Percentiles rank a stretch among this genome's conserved stretches.
These are phyloP conservation scores for Scedosporium aurantiacum DNA, from an alignment of 2,329 filamentous ascomycete genomes.

Conservation along the genomic window DNA sequence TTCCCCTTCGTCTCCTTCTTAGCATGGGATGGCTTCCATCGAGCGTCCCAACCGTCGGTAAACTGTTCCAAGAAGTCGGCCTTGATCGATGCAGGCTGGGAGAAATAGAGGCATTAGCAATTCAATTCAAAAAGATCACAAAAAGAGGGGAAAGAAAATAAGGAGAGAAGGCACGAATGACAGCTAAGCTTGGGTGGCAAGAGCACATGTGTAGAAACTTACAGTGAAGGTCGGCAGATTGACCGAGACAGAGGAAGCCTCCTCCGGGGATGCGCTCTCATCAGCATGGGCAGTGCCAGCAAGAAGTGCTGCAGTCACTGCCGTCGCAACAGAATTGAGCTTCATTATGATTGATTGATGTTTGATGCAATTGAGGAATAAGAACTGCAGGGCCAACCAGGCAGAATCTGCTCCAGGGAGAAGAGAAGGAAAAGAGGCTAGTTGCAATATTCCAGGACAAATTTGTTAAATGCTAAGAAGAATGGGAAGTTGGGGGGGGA, in stretches of 20 bases:
- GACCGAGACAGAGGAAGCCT: slow-evolving; percentile 49
- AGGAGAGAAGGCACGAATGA: background rate
- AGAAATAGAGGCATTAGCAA: slow-evolving; percentile 13
- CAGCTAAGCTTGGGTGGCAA: background rate
- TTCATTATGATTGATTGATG: slow-evolving; percentile 58
- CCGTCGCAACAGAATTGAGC: slow-evolving; percentile 68
- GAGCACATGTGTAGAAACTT: slow-evolving; percentile 28
- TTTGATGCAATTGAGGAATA: slow-evolving; percentile 4
- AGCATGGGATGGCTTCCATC: slow-evolving; percentile 91
- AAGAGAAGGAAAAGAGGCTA: slow-evolving; percentile 17
- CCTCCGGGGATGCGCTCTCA: slow-evolving; percentile 47
- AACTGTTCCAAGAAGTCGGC: slow-evolving; percentile 97
- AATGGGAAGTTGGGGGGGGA: background rate
- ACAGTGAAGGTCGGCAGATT: slow-evolving; percentile 81
- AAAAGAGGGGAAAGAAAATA: background rate
- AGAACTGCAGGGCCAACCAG: background rate
- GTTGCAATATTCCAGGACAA: no score
- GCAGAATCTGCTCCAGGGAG: slow-evolving; percentile 32
- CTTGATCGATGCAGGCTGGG: slow-evolving; percentile 74
- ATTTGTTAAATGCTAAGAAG: background rate
- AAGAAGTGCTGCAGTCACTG: slow-evolving; percentile 61
- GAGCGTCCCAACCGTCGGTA: slow-evolving; percentile 84
- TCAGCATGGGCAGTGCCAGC: slow-evolving; percentile 29
- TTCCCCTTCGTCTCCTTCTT: slow-evolving; percentile 73
- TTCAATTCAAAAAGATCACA: slow-evolving; percentile 7